Conservation (phyloP, 208 protist species). For the Trypanosoma scelopori region DNA sequence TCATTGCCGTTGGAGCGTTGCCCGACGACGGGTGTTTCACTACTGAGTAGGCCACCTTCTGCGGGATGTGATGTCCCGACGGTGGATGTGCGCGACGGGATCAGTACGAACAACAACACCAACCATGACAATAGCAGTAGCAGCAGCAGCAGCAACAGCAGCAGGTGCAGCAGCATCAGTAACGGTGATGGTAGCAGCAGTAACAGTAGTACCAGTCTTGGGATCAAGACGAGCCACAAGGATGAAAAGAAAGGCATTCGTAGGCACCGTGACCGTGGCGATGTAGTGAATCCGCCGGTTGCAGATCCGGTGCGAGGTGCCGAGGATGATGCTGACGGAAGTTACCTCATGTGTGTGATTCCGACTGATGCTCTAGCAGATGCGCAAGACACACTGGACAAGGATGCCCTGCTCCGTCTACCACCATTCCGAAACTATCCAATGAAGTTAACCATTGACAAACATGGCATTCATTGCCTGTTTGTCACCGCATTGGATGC, state of each 20-base stretch:
- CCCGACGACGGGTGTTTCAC: background rate
- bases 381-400: slow-evolving; percentile 15
- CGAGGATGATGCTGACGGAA: background rate
- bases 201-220: no score
- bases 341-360: slow-evolving; percentile 29
- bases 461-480: slow-evolving; percentile 26
- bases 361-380: slow-evolving; percentile 18
- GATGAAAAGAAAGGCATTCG: background rate
- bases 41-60: background rate
- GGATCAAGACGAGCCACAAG: background rate
- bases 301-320: background rate
- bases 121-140: no score
- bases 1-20: slow-evolving; percentile 1
- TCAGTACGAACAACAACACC: no score
- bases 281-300: background rate
- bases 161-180: no score
- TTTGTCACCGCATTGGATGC: slow-evolving; percentile 29
- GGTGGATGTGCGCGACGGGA: background rate
- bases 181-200: no score
- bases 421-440: slow-evolving; percentile 33
- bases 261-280: background rate
- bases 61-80: background rate
- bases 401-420: slow-evolving; percentile 13
- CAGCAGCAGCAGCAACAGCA: no score
- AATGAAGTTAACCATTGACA: slow-evolving; percentile 28